Base-by-base conservation (phyloP, 2,329 filamentous ascomycete species). In the Metarhizium robertsii region DNA sequence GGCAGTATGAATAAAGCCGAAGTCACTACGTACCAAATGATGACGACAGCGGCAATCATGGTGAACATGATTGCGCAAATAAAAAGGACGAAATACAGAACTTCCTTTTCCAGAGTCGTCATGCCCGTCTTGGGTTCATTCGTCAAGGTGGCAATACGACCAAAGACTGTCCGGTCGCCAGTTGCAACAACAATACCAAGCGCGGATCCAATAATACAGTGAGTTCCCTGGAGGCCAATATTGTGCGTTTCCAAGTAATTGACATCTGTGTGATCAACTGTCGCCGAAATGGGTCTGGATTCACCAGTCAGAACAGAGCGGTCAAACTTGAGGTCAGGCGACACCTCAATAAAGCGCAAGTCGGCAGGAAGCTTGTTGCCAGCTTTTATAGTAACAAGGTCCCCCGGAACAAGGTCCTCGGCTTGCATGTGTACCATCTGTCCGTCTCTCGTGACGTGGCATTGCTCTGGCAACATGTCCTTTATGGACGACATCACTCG, bases 401-500 rank as follows among this genome's bases (percentile, higher is more conserved):
- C 87, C 20, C 87, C 87, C 0, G 86, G 87, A 0, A 91, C 86
- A 30, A 92, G 74, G 10, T 88, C 80, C 1, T 73, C 67, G 0
- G 82, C 83, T 2, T 73, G 69, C 3, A 82, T 70, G 16, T 73
- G 75, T 1, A 72, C 63, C 58, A 79, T 73, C 3, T 66, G 63
- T 1, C 83, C 79, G 59, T 88, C 80, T 20, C 87, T 80, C 6
- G 87, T 70, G 7, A 87, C 76, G 30, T 84, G 73, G 62, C 85
- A 89, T 57, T 83, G 77, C 61, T 90, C 87, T 0, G 88, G 88
- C n/a, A 92, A 75, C 87, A 92, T 88, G 18, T 80, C 85, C 50
- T 85, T 88, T 66, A 92, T 92, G 0, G 86, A 89, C 18, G 83
- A 81, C 88, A 92, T 92, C 55, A 90, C 87, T 5, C 84, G 75